These are phyloP conservation scores for Candida krabiensis DNA, from an alignment of 805 yeast species.

Conservation along the genomic window DNA sequence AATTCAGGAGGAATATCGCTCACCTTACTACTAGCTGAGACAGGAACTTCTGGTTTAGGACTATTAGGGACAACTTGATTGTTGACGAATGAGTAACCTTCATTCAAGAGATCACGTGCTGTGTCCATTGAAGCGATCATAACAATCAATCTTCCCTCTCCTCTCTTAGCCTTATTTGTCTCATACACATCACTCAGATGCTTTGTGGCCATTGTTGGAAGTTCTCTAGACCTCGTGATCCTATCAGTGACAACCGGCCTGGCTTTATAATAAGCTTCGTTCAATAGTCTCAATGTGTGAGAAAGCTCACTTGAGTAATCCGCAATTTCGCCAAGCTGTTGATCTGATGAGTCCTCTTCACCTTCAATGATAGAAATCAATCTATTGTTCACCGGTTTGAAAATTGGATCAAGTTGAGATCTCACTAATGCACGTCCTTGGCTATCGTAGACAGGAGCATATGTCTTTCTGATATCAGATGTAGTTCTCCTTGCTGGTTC, in stretches of 20 bases:
- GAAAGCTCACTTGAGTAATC: constrained; percentile 56
- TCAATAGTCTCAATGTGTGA: constrained; percentile 45
- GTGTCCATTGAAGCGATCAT: constrained; percentile 35
- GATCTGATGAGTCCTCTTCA: constrained; percentile 2
- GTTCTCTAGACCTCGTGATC: constrained; percentile 26
- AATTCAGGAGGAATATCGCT: constrained; percentile 11
- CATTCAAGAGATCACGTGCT: constrained; percentile 22
- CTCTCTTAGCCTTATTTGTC: constrained; percentile 40
- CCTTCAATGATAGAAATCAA: constrained; percentile 42
- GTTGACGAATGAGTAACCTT: constrained; percentile 20
- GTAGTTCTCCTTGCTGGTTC: constrained; percentile 51
- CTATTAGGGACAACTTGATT: constrained; percentile 2
- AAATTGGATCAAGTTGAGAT: constrained; percentile 60
- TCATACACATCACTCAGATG: constrained; percentile 42
- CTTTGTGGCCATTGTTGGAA: constrained; percentile 36
- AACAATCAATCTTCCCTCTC: constrained; percentile 32
- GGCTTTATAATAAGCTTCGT: constrained; percentile 39
- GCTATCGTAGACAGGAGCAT: constrained; percentile 52
- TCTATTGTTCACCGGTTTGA: constrained; percentile 59
- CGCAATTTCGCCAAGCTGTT: constrained; percentile 41
- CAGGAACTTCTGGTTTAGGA: constrained; percentile 3
- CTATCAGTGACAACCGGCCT: constrained; percentile 34
- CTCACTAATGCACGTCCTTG: constrained; percentile 64
- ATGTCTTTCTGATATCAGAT: constrained; percentile 46
- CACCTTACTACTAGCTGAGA: neutral